Evolutionary conservation across 768 basidiomycete species (phyloP), one percentile per base, ranked within the genome.

Genomic region (Suillus clintonianus): DNA sequence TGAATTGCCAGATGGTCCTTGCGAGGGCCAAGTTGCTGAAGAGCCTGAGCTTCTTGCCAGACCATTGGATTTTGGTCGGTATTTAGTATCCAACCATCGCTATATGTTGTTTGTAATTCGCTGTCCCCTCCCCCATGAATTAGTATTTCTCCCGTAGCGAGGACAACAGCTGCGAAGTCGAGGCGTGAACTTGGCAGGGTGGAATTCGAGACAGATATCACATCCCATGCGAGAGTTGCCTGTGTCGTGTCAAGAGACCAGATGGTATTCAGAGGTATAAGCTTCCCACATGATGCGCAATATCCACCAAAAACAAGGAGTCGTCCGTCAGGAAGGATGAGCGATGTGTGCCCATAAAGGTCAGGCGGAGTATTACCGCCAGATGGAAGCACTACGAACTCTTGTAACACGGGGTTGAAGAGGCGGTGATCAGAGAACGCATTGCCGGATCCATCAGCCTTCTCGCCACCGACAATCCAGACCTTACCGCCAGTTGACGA

Each of bases 121-220:
- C 82, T 84, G 69, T 91, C 86, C 34, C 85, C 82, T 7, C 95
- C 95, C 5, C 95, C 95, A 24, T 94, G 91, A 17, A 96, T 86
- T 62, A 95, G 75, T 24, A 93, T 77, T 54, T 82, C 83, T 41
- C 82, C 83, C 42, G 80, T 81, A 24, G 80, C 75, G 37, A 88
- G 78, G 10, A 80, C 71, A 2, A 80, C 82, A 15, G 83, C 80
- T 2, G 84, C 88, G 65, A 90, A 93, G 39, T 82, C 86, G 42
- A 89, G 81, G 48, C 91, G 85, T n/a, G 87, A 80, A 22, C 66
- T 64, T 36, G 90, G 89, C 19, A 89, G 67, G 14, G 75, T 73
- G n/a, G 70, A 70, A 17, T 74, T 73, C 1, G 82, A 80, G 5
- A 75, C 73, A n/a, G 71, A 65, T 22, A 85, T 66, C 0, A 65